Percentiles rank a stretch among this genome's conserved stretches.
These are phyloP conservation scores for Climacium dendroides DNA, from an alignment of 225 moss, liverwort and hornwort genomes.

Conservation along the genomic window DNA sequence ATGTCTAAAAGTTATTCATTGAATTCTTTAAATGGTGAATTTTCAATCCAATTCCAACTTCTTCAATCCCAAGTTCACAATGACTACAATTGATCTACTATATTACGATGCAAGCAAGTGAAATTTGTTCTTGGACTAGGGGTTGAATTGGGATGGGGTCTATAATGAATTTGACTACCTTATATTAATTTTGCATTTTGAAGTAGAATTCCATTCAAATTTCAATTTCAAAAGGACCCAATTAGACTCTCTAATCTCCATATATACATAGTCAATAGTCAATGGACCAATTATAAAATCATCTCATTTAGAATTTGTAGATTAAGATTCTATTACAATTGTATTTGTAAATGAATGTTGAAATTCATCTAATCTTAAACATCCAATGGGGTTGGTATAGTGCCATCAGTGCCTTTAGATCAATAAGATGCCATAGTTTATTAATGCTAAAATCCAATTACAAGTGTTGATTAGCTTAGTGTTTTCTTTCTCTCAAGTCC, in stretches of 20 bases:
- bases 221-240: not conserved
- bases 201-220: not conserved
- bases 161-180: not conserved
- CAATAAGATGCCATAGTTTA: not conserved
- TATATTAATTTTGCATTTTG: not conserved
- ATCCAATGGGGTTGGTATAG: rapidly evolving
- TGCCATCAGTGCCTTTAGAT: rapidly evolving
- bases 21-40: not conserved
- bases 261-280: not conserved
- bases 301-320: not conserved
- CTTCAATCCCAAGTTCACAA: not conserved
- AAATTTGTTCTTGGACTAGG: rapidly evolving
- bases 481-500: not conserved
- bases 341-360: rapidly evolving
- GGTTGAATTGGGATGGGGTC: not conserved
- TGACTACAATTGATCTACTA: not conserved
- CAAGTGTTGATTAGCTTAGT: not conserved
- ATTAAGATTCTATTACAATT: not conserved
- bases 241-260: not conserved
- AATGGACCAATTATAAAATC: not conserved
- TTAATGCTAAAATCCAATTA: not conserved
- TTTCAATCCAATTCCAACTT: not conserved
- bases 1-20: not conserved
- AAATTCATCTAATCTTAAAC: not conserved
- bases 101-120: rapidly evolving